Evolutionary conservation across 169 alveolate genomes (phyloP).

Genomic region (Amoebophrya sp.): DNA sequence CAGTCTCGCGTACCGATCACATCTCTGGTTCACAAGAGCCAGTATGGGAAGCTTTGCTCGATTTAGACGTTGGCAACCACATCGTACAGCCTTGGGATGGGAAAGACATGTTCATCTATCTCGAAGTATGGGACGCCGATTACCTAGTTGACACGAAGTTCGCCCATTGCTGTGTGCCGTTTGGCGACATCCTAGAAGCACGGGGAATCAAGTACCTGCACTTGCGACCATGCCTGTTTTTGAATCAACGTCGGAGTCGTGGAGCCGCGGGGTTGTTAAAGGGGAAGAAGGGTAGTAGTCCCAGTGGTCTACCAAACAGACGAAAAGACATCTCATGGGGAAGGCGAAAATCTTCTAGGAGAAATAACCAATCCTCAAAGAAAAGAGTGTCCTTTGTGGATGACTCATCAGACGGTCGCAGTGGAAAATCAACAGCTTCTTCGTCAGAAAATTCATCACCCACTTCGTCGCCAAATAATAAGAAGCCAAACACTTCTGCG

Average conservation of each 20-base stretch:
- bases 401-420: not conserved
- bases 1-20: not conserved
- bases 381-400: too few relatives aligned
- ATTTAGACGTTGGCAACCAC: not conserved
- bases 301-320: too few relatives aligned
- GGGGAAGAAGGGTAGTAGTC: not conserved
- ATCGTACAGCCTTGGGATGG: conserved; percentile 23
- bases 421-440: not conserved
- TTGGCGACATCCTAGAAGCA: not conserved
- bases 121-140: not conserved
- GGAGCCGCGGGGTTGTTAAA: not conserved
- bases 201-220: not conserved
- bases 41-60: not conserved
- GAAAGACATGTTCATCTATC: not conserved
- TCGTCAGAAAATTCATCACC: not conserved
- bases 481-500: too few relatives aligned
- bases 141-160: not conserved
- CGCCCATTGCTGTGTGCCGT: not conserved
- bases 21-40: not conserved
- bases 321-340: too few relatives aligned
- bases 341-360: not conserved
- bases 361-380: not conserved
- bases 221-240: not conserved
- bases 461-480: not conserved
- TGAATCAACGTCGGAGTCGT: not conserved